Evolutionary conservation across 1,139 yeast genomes (phyloP), one percentile per base, ranked within the genome.

Genomic region (Hyphopichia buzzinii): DNA sequence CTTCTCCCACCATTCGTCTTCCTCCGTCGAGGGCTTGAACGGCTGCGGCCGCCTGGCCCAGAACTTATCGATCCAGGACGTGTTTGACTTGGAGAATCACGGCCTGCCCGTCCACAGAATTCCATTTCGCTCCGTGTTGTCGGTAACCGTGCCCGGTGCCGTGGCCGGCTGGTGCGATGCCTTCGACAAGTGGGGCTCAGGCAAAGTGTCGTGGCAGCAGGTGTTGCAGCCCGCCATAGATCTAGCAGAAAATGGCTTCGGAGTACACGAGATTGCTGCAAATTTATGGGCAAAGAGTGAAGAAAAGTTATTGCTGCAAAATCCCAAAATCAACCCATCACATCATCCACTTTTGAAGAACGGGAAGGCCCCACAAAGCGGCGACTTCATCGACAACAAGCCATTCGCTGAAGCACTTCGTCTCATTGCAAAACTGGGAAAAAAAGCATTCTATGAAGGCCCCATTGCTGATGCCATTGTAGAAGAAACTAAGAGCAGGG

Each of bases 121-220:
- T 13, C 73, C 69, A 3, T 49, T 52, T 17, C 59, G 67, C 17
- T 81, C 87, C 2, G 74, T 79, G 2, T 78, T 79, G 43, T 62
- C 82, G 0, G 77, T 81, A 8, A 83, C 83, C 30, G 87, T 84
- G 13, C 92, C 92, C 0, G 94, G 94, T 4, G 84, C 87, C 2
- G 73, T 83, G 33, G 85, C 86, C 6, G 90, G 85, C 1, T 84
- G 92, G 92, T 55, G 70, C 33, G 92, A 85, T 55, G 77, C 87
- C 1, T 61, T 73, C 33, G 78, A 74, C 29, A 61, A 61, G 41
- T 85, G 90, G 88, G 95, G 95, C 1, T 79, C 85, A 27, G 84
- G 85, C 2, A 78, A 76, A 8, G 78, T 85, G 12, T 49, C 77
- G 0, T 59, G 85, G 49, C 74, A 55, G 3, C 81, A 84, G 40